These are phyloP conservation scores for Cryptococcus amylolentus DNA, from an alignment of 1,284 basidiomycete genomes.

Conservation along the genomic window DNA sequence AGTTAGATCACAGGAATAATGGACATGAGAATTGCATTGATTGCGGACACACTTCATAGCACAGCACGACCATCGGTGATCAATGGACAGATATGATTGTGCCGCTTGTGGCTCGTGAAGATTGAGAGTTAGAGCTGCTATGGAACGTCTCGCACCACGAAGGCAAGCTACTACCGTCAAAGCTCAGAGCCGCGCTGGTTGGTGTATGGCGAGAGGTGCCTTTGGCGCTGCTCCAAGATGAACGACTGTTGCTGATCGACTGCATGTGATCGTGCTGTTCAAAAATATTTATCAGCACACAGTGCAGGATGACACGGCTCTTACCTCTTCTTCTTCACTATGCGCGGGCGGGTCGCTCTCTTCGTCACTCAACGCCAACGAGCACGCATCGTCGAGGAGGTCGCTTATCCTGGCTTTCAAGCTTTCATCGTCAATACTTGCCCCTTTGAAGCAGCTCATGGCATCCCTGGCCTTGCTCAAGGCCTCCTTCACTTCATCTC, in stretches of 20 bases:
- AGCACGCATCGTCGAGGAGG: not conserved
- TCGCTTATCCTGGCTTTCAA: not conserved
- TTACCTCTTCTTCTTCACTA: not conserved
- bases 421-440: not conserved
- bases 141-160: slow-evolving; percentile 16
- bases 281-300: not conserved
- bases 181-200: not conserved
- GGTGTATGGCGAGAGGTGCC: not conserved
- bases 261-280: not conserved
- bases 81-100: too few relatives aligned
- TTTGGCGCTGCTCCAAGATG: not conserved
- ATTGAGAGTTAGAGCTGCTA: slow-evolving; percentile 35
- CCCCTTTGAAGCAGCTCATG: not conserved
- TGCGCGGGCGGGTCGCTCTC: not conserved
- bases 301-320: not conserved
- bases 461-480: not conserved
- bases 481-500: not conserved
- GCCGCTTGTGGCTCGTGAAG: slow-evolving; percentile 3
- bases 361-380: not conserved
- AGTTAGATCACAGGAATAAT: not conserved
- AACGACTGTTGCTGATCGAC: not conserved
- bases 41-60: too few relatives aligned
- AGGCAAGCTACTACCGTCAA: not conserved
- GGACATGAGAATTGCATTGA: not conserved
- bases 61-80: too few relatives aligned